A percentile compares a stretch with the other conserved stretches of the same genome.
phyloP scores from a whole-genome alignment of 2,329 filamentous ascomycete genomes.

The Xylariaceae sp. region DNA sequence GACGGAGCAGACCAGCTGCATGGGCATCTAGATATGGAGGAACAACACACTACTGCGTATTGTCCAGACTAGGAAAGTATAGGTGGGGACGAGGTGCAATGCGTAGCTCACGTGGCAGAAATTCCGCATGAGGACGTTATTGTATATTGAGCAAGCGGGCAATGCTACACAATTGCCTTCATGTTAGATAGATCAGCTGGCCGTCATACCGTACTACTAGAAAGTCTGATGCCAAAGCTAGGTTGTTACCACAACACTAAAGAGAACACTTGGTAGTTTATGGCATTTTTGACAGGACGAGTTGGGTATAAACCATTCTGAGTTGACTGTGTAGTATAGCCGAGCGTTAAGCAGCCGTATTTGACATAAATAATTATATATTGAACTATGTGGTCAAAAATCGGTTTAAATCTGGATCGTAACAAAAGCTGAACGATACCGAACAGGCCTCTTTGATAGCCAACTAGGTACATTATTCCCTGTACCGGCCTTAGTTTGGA shows the following conservation, averaged over 20 bases:
- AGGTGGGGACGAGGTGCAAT: not conserved
- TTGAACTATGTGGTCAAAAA: no score
- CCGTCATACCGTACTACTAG: not conserved
- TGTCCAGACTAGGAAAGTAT: constrained; percentile 11
- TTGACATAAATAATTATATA: no score
- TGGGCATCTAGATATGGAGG: constrained; percentile 11
- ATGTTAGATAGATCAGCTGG: not conserved
- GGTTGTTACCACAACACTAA: not conserved
- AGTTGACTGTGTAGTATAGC: not conserved
- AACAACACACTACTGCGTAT: constrained; percentile 26
- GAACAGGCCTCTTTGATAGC: no score
- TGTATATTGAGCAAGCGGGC: not conserved
- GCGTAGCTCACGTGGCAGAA: not conserved
- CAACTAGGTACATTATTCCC: no score
- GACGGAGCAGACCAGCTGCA: constrained; percentile 20
- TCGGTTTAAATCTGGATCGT: no score
- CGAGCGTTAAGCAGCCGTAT: no score
- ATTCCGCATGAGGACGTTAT: not conserved
- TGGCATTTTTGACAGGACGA: not conserved
- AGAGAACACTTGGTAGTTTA: not conserved
- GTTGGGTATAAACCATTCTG: not conserved
- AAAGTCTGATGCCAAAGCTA: not conserved
- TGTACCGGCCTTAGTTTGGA: no score
- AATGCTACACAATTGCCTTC: not conserved
- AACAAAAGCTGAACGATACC: no score